Evolutionary conservation across 108 stramenopile genomes (phyloP).

Genomic region (Skeletonema menzelii): DNA sequence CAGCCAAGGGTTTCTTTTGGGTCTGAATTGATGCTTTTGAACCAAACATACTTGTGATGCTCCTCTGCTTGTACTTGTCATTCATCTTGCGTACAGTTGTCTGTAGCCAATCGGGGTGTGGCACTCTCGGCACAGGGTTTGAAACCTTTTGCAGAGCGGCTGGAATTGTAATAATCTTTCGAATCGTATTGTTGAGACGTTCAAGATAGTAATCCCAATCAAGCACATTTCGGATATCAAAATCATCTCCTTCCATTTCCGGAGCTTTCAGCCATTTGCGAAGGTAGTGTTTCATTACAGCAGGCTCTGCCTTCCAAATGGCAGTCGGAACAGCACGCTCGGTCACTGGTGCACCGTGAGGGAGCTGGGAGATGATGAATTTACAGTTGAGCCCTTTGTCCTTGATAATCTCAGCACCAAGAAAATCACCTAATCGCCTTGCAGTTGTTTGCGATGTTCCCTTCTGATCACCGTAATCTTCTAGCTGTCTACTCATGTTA

Average conservation of each 20-base stretch:
- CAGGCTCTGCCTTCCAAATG: slow-evolving; percentile 93
- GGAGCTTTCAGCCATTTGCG: slow-evolving; percentile 93
- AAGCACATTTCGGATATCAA: slow-evolving; percentile 91
- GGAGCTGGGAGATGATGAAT: slow-evolving; percentile 94
- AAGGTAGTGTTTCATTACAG: slow-evolving; percentile 86
- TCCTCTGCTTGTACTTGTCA: slow-evolving; percentile 87
- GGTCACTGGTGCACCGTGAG: slow-evolving; percentile 96
- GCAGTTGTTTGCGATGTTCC: slow-evolving; percentile 98
- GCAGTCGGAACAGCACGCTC: slow-evolving; percentile 96
- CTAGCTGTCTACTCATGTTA: slow-evolving; percentile 96
- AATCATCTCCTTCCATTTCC: slow-evolving; percentile 82
- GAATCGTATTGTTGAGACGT: slow-evolving; percentile 94
- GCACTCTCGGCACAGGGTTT: slow-evolving; percentile 95
- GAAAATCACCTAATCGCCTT: slow-evolving; percentile 94
- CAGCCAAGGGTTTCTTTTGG: slow-evolving; percentile 8
- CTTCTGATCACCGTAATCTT: slow-evolving; percentile 97
- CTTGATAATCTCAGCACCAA: slow-evolving; percentile 97
- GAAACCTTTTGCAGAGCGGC: slow-evolving; percentile 94
- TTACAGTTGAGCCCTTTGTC: slow-evolving; percentile 98
- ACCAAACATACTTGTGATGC: slow-evolving; percentile 79
- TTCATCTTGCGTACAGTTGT: slow-evolving; percentile 84
- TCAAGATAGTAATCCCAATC: slow-evolving; percentile 99
- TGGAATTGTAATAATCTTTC: slow-evolving; percentile 99
- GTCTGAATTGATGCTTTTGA: not conserved
- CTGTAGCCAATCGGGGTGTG: slow-evolving; percentile 96